Evolutionary conservation across 2,329 filamentous ascomycete species (phyloP).

Genomic region (Neurospora sp.): DNA sequence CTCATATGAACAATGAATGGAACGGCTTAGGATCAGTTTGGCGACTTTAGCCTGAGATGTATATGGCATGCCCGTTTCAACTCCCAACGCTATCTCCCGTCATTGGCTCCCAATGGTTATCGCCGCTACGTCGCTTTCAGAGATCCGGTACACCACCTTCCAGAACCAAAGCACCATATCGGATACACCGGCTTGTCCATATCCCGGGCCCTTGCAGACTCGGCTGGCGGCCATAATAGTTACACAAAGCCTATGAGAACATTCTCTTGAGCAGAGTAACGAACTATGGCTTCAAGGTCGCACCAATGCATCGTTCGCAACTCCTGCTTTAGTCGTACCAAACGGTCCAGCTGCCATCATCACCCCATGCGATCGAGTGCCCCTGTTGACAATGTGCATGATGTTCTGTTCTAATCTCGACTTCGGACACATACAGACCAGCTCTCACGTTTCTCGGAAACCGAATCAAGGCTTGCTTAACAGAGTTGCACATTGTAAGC

Average conservation of each 20-base stretch:
- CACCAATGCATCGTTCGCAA: not conserved
- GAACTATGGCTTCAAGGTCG: not conserved
- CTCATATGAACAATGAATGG: not conserved
- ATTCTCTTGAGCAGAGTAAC: not conserved
- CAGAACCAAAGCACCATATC: not conserved
- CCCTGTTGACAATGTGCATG: not conserved
- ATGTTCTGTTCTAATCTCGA: not conserved
- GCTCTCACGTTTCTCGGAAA: not conserved
- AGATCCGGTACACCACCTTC: not conserved
- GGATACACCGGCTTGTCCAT: not conserved
- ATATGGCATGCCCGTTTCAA: not conserved
- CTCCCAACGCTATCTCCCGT: not conserved
- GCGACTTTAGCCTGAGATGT: not conserved
- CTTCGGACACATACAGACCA: not conserved
- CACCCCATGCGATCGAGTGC: not conserved
- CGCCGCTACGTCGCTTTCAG: not conserved
- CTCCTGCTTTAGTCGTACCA: not conserved
- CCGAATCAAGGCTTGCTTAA: not conserved
- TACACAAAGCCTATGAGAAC: not conserved
- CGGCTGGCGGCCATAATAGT: not conserved
- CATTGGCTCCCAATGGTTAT: not conserved
- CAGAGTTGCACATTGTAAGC: not conserved
- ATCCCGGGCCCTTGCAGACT: not conserved
- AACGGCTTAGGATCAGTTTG: not conserved
- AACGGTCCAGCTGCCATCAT: not conserved